phyloP scores from a whole-genome alignment of 225 moss, liverwort and hornwort species.

The Neckera pumila region DNA sequence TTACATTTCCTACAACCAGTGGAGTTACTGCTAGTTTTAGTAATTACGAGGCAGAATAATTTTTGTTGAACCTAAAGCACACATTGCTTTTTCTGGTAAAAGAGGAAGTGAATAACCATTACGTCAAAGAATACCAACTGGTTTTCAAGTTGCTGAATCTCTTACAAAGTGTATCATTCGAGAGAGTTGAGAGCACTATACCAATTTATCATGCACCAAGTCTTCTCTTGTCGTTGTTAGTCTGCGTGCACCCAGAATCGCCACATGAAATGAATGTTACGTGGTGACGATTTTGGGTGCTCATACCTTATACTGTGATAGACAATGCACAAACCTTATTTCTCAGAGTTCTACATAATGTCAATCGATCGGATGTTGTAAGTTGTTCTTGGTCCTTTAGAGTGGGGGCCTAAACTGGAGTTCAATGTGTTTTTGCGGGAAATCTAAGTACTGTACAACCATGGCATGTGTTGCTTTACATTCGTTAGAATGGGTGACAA shows the following conservation, averaged over 20 bases:
- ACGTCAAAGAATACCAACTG: neutral
- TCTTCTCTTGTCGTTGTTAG: neutral
- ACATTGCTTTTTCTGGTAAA: neutral
- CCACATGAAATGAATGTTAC: neutral
- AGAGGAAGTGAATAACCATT: neutral
- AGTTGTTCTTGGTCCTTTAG: too few relatives aligned
- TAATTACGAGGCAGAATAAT: neutral
- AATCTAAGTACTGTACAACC: too few relatives aligned
- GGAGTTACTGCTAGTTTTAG: neutral
- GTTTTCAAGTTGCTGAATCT: neutral
- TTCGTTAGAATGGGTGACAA: neutral
- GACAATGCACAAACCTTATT: neutral
- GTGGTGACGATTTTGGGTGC: neutral
- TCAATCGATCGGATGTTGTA: neutral
- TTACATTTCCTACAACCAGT: neutral
- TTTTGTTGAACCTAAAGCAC: neutral
- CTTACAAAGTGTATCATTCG: neutral
- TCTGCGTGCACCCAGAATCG: neutral
- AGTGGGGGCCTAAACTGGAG: too few relatives aligned
- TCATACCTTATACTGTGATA: neutral
- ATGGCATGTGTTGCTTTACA: too few relatives aligned
- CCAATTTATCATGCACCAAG: neutral
- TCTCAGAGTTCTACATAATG: neutral
- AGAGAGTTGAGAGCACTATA: neutral
- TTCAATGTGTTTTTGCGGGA: too few relatives aligned